These are phyloP conservation scores for Zoysia matrella DNA, from an alignment of 202 grass and related monocot genomes.

Conservation along the genomic window DNA sequence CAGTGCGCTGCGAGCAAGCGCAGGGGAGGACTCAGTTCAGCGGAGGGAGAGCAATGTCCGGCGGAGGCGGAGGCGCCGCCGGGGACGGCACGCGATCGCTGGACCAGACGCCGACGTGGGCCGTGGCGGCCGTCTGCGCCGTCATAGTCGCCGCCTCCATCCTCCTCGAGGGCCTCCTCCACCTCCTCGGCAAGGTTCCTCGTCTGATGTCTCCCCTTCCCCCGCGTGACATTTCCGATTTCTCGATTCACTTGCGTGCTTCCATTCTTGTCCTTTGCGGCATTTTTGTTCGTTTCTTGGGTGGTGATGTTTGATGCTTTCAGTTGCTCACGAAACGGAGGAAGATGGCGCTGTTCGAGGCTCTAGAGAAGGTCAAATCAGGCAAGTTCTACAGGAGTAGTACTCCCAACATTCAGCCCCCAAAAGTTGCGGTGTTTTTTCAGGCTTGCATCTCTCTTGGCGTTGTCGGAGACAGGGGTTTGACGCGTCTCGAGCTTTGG, in stretches of 20 bases:
- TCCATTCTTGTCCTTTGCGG: not conserved
- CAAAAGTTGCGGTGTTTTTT: not conserved
- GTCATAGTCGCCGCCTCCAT: constrained; percentile 75
- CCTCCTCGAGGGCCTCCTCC: constrained; percentile 73
- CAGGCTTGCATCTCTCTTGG: not conserved
- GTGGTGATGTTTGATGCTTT: not conserved
- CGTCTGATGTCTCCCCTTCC: not conserved
- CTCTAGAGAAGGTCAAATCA: constrained; percentile 84
- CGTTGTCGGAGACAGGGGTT: not conserved
- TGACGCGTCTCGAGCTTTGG: constrained; percentile 10
- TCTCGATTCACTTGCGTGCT: not conserved
- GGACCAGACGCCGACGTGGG: constrained; percentile 87
- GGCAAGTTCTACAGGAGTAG: constrained; percentile 32
- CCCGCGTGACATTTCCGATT: not conserved
- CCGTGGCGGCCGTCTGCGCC: constrained; percentile 66
- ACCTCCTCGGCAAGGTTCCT: constrained; percentile 60
- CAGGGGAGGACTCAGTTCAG: not conserved
- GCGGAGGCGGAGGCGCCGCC: constrained; percentile 2
- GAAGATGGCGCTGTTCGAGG: constrained; percentile 70
- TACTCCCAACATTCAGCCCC: not conserved
- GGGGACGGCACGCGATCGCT: constrained; percentile 53
- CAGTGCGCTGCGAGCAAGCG: not conserved
- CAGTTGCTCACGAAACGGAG: constrained; percentile 69
- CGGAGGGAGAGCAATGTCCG: constrained; percentile 15
- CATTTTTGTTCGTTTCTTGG: constrained; percentile 10